phyloP scores from a whole-genome alignment of 2,329 filamentous ascomycete species.

The Penicillium hesseltinei region DNA sequence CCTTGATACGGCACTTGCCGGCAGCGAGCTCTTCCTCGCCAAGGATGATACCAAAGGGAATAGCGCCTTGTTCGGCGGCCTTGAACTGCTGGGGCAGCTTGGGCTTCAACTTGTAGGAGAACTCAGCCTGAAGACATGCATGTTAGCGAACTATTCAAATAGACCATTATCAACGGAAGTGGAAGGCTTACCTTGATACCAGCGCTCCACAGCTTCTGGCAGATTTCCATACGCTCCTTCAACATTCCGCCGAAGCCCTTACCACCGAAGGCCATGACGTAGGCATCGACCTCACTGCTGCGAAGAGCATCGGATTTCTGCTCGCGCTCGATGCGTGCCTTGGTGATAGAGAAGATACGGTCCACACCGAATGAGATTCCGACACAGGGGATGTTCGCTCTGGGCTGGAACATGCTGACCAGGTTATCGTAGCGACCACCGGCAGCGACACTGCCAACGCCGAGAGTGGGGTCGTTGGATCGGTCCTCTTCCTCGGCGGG shows the following conservation, averaged over 20 bases:
- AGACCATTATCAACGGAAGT: neutral
- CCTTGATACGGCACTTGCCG: conserved; percentile 86
- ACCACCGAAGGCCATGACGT: conserved; percentile 90
- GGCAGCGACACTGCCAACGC: conserved; percentile 83
- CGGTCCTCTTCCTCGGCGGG: conserved; percentile 63
- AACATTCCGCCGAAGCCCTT: conserved; percentile 79
- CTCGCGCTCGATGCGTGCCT: conserved; percentile 66
- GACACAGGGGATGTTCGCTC: conserved; percentile 82
- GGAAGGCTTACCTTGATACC: conserved; percentile 67
- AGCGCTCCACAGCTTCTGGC: conserved; percentile 75
- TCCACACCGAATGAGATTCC: conserved; percentile 94
- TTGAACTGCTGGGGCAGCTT: conserved; percentile 90
- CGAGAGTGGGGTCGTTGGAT: conserved; percentile 74
- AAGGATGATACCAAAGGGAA: conserved; percentile 84
- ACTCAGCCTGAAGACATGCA: conserved; percentile 63
- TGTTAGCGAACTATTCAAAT: conserved; percentile 19
- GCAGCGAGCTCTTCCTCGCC: conserved; percentile 84
- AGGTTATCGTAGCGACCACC: conserved; percentile 91
- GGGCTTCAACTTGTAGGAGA: conserved; percentile 84
- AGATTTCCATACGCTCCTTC: conserved; percentile 79
- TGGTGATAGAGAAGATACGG: conserved; percentile 89
- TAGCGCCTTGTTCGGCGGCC: conserved; percentile 72
- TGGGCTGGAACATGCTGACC: conserved; percentile 89
- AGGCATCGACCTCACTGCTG: conserved; percentile 80
- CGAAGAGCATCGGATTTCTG: conserved; percentile 57